Conservation (phyloP, 108 stramenopile species). For the Pseudonitzschia pungens region DNA sequence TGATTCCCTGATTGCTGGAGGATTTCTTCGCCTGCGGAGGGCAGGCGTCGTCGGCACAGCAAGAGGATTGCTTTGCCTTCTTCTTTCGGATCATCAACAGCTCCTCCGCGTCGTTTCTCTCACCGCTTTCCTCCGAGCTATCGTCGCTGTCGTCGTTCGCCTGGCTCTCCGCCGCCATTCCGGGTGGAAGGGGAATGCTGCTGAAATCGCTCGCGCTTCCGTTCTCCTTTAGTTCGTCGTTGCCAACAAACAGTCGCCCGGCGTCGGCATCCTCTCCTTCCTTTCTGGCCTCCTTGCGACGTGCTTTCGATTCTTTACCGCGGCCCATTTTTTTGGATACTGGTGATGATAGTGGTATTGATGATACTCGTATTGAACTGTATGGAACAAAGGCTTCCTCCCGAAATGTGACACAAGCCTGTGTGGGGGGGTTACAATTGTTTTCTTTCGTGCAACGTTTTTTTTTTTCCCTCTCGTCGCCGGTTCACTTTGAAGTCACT, state of each 20-base stretch:
- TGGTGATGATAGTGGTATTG: neutral
- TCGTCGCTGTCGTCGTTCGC: slow-evolving; percentile 40
- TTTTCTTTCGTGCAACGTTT: too few species aligned
- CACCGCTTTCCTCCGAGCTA: slow-evolving; percentile 44
- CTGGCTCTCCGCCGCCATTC: slow-evolving; percentile 21
- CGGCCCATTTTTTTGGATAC: slow-evolving; percentile 81
- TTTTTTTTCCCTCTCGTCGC: too few species aligned
- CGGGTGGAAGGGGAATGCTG: slow-evolving; percentile 47
- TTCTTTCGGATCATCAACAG: slow-evolving; percentile 25
- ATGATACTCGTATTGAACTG: neutral
- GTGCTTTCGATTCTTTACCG: slow-evolving; percentile 72
- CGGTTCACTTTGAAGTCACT: too few species aligned
- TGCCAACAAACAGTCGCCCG: slow-evolving; percentile 37
- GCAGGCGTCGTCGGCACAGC: slow-evolving; percentile 16
- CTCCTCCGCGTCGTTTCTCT: slow-evolving; percentile 24
- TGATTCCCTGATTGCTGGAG: slow-evolving; percentile 54
- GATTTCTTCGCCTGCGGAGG: slow-evolving; percentile 23
- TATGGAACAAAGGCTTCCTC: too few species aligned
- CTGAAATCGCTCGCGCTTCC: slow-evolving; percentile 25
- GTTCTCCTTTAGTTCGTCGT: slow-evolving; percentile 24
- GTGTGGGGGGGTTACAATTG: too few species aligned
- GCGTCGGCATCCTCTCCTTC: slow-evolving; percentile 56
- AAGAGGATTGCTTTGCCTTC: slow-evolving; percentile 39
- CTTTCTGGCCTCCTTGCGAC: slow-evolving; percentile 59
- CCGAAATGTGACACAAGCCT: too few species aligned